Percentiles rank a stretch among this genome's conserved stretches.
Conservation (phyloP, 345 rosid genomes). For the Eucalyptus melliodora region DNA sequence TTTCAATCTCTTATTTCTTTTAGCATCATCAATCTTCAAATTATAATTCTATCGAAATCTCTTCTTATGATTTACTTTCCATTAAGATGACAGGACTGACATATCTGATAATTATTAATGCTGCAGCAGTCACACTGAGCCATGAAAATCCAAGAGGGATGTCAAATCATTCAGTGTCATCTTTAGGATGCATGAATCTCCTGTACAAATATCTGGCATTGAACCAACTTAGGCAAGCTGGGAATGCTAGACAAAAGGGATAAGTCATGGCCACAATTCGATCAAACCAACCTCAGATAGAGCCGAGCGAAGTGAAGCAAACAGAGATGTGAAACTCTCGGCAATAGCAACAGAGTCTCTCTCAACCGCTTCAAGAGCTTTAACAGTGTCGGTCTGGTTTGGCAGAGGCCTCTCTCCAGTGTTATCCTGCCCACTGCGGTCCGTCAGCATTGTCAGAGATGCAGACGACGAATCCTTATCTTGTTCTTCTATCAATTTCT, state of each 20-base stretch:
- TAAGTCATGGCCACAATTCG: neutral
- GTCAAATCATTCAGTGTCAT: neutral
- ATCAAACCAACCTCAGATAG: constrained; percentile 55
- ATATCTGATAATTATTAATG: neutral
- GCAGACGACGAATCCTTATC: neutral
- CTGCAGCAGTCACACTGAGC: neutral
- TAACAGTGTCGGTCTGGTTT: constrained; percentile 38
- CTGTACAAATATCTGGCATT: neutral
- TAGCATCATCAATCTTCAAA: no score
- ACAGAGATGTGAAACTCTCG: constrained; percentile 77
- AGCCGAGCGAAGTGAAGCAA: constrained; percentile 67
- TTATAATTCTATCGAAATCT: no score
- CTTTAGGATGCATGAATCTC: neutral
- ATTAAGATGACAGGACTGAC: no score
- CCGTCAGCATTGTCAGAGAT: neutral
- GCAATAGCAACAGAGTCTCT: constrained; percentile 79
- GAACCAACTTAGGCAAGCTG: neutral
- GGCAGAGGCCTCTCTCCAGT: constrained; percentile 1
- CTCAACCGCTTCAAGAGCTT: constrained; percentile 68
- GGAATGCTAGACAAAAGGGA: neutral
- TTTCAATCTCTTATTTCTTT: no score
- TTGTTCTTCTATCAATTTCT: neutral
- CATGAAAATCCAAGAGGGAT: neutral
- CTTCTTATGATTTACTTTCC: no score
- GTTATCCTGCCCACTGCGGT: neutral